Conservation (phyloP, 306 rosid genomes). For the Acacia crassicarpa region DNA sequence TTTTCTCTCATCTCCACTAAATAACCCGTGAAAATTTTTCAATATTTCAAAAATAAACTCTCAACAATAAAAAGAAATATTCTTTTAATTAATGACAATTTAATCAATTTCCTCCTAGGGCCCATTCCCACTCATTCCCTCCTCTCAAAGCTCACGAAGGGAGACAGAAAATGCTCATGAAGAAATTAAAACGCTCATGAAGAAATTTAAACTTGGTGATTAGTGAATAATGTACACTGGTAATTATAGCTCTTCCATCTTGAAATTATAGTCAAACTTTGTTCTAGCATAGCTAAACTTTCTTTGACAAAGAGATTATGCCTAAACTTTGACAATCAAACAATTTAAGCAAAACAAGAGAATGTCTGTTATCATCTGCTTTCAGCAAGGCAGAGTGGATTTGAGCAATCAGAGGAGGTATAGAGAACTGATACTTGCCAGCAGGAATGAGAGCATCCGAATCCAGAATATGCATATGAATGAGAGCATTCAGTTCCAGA, state of each 20-base stretch:
- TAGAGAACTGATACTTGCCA: conserved; percentile 14
- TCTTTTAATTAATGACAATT: too few species aligned
- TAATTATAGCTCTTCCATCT: not conserved
- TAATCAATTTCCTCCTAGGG: too few species aligned
- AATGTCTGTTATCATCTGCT: not conserved
- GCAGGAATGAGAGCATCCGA: not conserved
- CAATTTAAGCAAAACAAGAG: conserved; percentile 8
- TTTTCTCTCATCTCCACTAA: too few species aligned
- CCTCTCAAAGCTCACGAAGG: too few species aligned
- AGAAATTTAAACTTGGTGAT: not conserved
- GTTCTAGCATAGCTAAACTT: conserved; percentile 9
- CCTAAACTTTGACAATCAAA: conserved; percentile 16
- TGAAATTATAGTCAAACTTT: not conserved
- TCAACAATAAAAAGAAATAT: too few species aligned
- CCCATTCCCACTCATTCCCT: too few species aligned
- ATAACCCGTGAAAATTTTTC: too few species aligned
- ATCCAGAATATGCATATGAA: not conserved
- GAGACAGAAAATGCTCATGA: not conserved
- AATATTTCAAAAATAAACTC: too few species aligned
- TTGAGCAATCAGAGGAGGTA: conserved; percentile 7
- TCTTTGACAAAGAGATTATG: not conserved
- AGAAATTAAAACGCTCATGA: not conserved
- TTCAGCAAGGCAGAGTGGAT: conserved; percentile 4
- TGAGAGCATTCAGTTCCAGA: conserved; percentile 1
- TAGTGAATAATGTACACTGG: not conserved